Base-by-base conservation (phyloP, 306 rosid species). In the Parietaria judaica region DNA sequence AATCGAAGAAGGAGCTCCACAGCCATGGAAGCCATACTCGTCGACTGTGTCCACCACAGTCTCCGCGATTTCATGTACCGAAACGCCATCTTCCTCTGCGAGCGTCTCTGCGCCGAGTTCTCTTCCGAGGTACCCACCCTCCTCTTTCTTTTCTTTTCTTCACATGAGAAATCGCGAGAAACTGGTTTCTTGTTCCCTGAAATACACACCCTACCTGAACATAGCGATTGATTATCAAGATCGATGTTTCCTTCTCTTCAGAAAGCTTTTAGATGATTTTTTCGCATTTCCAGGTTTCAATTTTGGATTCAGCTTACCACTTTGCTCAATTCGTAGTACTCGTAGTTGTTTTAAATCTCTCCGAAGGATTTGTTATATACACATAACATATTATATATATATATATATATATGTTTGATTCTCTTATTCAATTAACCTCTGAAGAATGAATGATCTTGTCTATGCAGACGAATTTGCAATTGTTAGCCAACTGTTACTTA, bases 81-180 rank as follows among this genome's bases (percentile, higher is more conserved):
- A 48, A 89, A 94, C 76, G 97, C 99, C 75, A 84, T 84, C 77
- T 94, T 88, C 84, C 64, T 88, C 61, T 88, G 94, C 81, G 89
- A 88, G 46, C 89, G 99, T 39, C 94, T 94, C 71, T 94, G 95
- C 57, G 88, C 97, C 16, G 83, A 94, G 77, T 94, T 79, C 69
- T 90, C 97, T 36, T 70, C 85, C 14, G 92, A 85, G 88, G 92
- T 79, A 31, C 68, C 43, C 55, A 14, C 66, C 60, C 14, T 16
- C 53, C 35, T 38, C 55, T 74, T 51, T 47, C 50, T 36, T 9
- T 13, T 52, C 44, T 8, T 41, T 44, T 14, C 17, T 51, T 63
- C 49, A 12, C 3, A 36, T 17, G 65, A 34, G 36, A 74, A 66
- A 38, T 17, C 36, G 9, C 17, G 8, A 37, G 36, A 34, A 66